These are phyloP conservation scores for Atractiella rhizophila DNA, from an alignment of 768 basidiomycete genomes.

Conservation along the genomic window DNA sequence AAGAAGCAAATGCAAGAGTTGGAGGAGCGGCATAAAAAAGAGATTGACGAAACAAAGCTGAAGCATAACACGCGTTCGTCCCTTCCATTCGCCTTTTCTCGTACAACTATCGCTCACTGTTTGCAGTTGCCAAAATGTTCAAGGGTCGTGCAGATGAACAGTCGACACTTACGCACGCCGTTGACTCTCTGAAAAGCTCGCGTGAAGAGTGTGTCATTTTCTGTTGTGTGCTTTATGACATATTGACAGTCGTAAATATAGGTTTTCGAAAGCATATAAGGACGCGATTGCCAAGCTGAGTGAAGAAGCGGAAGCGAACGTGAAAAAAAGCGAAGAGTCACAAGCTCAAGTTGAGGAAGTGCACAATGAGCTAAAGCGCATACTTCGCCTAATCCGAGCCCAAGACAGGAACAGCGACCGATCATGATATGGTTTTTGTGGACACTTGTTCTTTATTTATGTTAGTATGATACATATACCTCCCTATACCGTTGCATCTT, in stretches of 20 bases:
- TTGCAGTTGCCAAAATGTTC: constrained; percentile 3
- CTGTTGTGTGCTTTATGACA: neutral
- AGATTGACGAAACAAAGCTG: constrained; percentile 40
- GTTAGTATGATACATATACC: no score
- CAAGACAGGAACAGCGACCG: no score
- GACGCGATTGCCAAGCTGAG: constrained; percentile 2
- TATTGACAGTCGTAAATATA: neutral
- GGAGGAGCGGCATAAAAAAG: constrained; percentile 41
- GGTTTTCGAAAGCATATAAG: neutral
- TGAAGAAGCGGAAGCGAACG: constrained; percentile 1
- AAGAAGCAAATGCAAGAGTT: constrained; percentile 47
- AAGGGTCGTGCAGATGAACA: neutral
- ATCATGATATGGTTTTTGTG: no score
- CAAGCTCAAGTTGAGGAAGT: neutral
- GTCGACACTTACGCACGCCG: neutral
- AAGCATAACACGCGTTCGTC: constrained; percentile 29
- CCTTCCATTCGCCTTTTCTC: neutral
- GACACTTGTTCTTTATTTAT: no score
- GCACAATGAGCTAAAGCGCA: neutral
- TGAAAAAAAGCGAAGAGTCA: neutral
- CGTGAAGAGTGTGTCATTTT: neutral
- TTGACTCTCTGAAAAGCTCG: neutral
- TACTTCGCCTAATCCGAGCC: neutral
- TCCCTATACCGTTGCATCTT: no score
- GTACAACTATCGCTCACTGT: no score